A percentile compares a stretch with the other conserved stretches of the same genome.
Conservation (phyloP, 2,329 filamentous ascomycete genomes). For the Cladobotryum mycophilum region DNA sequence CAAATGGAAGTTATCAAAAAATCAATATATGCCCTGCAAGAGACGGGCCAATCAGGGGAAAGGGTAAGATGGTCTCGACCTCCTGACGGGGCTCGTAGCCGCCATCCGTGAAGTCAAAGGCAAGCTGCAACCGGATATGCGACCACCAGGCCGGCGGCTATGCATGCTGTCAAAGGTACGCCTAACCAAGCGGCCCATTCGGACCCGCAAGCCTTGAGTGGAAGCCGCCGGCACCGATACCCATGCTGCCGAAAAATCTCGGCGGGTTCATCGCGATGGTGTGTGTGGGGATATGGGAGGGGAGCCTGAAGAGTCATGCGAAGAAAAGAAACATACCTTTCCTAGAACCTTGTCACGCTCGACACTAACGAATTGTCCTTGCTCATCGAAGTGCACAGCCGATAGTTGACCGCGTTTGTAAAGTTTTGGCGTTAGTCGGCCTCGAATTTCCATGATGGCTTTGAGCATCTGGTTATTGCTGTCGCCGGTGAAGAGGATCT, state of each 20-base stretch:
- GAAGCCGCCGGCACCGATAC: too few species aligned
- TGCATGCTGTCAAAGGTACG: neutral
- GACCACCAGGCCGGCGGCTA: neutral
- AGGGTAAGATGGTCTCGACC: neutral
- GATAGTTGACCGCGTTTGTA: conserved; percentile 76
- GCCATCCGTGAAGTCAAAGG: neutral
- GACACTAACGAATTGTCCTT: conserved; percentile 75
- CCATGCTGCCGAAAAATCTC: too few species aligned
- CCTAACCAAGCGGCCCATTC: neutral
- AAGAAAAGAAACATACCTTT: conserved; percentile 51
- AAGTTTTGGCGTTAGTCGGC: conserved; percentile 84
- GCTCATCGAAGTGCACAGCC: conserved; percentile 74
- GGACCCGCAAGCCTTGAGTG: too few species aligned
- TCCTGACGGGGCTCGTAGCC: too few species aligned
- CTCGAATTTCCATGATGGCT: conserved; percentile 91
- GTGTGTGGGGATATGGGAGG: neutral
- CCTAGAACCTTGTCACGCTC: conserved; percentile 84
- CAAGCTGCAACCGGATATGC: conserved; percentile 8
- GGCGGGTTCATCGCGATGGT: too few species aligned
- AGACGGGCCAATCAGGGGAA: neutral
- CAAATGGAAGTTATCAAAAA: neutral
- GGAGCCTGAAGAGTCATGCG: conserved; percentile 1
- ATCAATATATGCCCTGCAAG: neutral
- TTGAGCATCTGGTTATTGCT: conserved; percentile 99
- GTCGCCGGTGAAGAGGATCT: conserved; percentile 89